These are phyloP conservation scores for Ochromonas danica DNA, from an alignment of 108 stramenopile species.

Conservation along the genomic window DNA sequence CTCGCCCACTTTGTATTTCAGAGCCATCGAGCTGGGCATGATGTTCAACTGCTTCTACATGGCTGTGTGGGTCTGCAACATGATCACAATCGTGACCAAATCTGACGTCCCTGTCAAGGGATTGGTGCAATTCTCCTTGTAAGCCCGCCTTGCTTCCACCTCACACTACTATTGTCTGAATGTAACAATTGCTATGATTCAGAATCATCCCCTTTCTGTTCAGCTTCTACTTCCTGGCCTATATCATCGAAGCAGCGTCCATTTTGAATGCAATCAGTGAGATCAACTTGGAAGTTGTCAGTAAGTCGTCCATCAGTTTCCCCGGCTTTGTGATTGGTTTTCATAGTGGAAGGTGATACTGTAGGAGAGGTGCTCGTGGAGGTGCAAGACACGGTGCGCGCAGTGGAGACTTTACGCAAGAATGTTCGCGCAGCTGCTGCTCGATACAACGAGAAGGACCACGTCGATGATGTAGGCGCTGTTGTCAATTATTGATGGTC, in stretches of 20 bases:
- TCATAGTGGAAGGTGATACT: too few relatives aligned
- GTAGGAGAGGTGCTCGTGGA: neutral
- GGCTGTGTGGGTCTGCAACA: neutral
- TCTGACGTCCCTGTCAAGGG: neutral
- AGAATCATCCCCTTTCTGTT: too few relatives aligned
- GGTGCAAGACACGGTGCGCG: neutral
- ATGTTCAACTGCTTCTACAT: neutral
- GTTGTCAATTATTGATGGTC: too few relatives aligned
- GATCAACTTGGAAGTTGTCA: slow-evolving; percentile 18
- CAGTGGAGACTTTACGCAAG: neutral
- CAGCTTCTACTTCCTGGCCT: too few relatives aligned
- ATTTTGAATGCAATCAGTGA: slow-evolving; percentile 2
- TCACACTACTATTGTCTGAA: too few relatives aligned
- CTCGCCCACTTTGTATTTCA: neutral
- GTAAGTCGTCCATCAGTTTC: too few relatives aligned
- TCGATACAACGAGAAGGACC: too few relatives aligned
- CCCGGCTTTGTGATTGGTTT: too few relatives aligned
- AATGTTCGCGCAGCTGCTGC: neutral
- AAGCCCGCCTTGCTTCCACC: too few relatives aligned
- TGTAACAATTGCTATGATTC: too few relatives aligned
- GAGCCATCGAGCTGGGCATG: neutral
- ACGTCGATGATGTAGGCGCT: too few relatives aligned
- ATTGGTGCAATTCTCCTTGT: too few relatives aligned
- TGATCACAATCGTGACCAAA: neutral
- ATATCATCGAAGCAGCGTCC: slow-evolving; percentile 1